Percentiles rank a stretch among this genome's conserved stretches.
Conservation (phyloP, 192 early-diverging fungal species). For the Umbelopsis ramanniana region DNA sequence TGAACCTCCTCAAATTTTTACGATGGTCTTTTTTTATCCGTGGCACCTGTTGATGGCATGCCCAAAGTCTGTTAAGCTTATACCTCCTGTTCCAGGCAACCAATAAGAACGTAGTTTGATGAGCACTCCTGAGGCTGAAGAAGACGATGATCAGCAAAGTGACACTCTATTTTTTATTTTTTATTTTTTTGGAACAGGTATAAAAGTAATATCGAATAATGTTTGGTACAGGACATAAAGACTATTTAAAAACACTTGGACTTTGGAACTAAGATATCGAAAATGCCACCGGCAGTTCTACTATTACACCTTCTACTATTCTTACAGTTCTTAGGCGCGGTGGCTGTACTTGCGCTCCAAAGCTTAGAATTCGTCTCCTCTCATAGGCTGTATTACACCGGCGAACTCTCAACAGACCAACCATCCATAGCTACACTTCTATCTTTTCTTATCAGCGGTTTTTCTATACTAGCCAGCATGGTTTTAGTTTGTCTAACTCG, state of each 20-base stretch:
- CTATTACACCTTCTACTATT: not conserved
- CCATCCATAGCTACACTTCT: not conserved
- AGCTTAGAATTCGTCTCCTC: not conserved
- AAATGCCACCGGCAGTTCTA: not conserved
- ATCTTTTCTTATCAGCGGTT: not conserved
- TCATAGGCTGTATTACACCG: not conserved
- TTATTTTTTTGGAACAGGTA: too few relatives aligned
- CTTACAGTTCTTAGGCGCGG: not conserved
- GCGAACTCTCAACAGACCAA: not conserved
- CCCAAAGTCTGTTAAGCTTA: too few relatives aligned
- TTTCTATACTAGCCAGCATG: conserved; percentile 1
- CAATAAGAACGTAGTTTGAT: too few relatives aligned
- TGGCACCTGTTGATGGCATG: too few relatives aligned
- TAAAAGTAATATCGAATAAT: too few relatives aligned
- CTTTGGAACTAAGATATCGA: not conserved
- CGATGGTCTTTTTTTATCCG: too few relatives aligned
- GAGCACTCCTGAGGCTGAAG: too few relatives aligned
- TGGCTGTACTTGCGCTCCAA: not conserved
- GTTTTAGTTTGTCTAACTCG: not conserved
- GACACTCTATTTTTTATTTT: too few relatives aligned
- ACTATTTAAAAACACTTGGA: not conserved
- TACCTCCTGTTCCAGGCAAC: not conserved
- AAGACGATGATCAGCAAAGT: too few relatives aligned
- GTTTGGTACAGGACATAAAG: too few relatives aligned
- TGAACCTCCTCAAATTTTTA: too few relatives aligned